These are phyloP conservation scores for Pseudotulostoma volvatum DNA, from an alignment of 495 filamentous ascomycete genomes.

Conservation along the genomic window DNA sequence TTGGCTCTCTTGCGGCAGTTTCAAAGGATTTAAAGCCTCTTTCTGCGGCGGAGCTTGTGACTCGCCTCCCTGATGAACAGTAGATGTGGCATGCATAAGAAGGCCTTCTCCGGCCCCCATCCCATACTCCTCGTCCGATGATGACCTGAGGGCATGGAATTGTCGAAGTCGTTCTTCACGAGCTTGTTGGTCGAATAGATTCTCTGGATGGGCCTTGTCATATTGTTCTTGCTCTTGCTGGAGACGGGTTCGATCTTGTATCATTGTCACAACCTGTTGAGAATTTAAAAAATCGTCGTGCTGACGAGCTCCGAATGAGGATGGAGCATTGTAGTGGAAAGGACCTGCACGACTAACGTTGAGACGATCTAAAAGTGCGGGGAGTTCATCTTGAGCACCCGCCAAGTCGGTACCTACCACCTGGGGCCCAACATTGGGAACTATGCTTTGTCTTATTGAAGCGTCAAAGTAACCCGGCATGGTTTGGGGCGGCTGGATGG, in stretches of 20 bases:
- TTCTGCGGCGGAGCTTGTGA: constrained; percentile 11
- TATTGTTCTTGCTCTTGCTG: constrained; percentile 49
- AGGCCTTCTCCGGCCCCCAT: constrained; percentile 27
- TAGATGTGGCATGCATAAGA: constrained; percentile 21
- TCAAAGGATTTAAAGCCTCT: neutral
- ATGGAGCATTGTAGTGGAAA: constrained; percentile 32
- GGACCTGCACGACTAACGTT: constrained; percentile 38
- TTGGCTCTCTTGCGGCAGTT: constrained; percentile 7
- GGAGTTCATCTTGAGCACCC: constrained; percentile 43
- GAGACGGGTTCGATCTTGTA: constrained; percentile 43
- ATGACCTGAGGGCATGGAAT: constrained; percentile 41
- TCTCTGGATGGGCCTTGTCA: constrained; percentile 31
- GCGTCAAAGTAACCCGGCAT: constrained; percentile 60
- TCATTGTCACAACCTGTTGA: constrained; percentile 42
- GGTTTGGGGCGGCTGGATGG: constrained; percentile 39
- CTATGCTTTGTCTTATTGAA: constrained; percentile 22
- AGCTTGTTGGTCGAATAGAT: constrained; percentile 33
- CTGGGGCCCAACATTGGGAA: constrained; percentile 31
- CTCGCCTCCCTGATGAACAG: constrained; percentile 5
- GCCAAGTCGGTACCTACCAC: constrained; percentile 33
- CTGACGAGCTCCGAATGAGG: constrained; percentile 36
- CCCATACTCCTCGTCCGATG: constrained; percentile 33
- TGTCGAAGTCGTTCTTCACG: constrained; percentile 45
- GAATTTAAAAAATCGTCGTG: constrained; percentile 36
- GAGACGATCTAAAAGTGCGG: constrained; percentile 41